Evolutionary conservation across 768 basidiomycete genomes (phyloP), one percentile per base, ranked within the genome.

Genomic region (Guyanaporus albipodus): DNA sequence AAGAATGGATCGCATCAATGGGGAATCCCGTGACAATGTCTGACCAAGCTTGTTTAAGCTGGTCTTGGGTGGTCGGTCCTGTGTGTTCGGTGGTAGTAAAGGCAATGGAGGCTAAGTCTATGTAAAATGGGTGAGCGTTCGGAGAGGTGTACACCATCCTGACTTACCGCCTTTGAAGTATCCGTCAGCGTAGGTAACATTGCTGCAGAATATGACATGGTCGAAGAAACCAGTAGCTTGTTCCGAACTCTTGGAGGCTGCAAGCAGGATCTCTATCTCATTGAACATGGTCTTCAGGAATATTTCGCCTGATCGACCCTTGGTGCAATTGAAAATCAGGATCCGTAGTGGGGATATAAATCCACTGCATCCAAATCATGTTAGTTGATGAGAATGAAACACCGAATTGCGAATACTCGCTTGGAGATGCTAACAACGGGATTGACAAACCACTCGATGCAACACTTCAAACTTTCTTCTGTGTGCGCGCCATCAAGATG

Each of bases 401-500:
- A 37, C 24, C 15, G n/a, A 35, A 49, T 32, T n/a, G 31, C 10
- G n/a, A 9, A 49, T 52, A 51, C 57, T 42, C 59, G 53, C 46
- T 60, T 43, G 10, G 67, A 58, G 42, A 87, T 56, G 7, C 77
- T 79, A 32, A 79, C 70, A 1, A 70, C 72, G 9, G 83, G 81
- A 40, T 69, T 75, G 37, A 80, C 83, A 61, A 88, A 96, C 96
- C 96, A 99, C 48, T 90, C 72, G 12, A 88, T 77, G 55, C 94
- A 95, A 50, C 82, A 91, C 35, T 78, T 75, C 23, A 99, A 72
- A 59, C 92, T 96, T 62, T 98, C 96, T 11, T 78, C 68, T 0
- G 96, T 99, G 64, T 99, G 96, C 10, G 96, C 94, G 1, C 96
- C 96, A 61, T 98, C 96, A 11, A 99, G 70, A 65, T 83, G 91